phyloP scores from a whole-genome alignment of 106 monocot genomes.

The Apostasia shenzhenica region DNA sequence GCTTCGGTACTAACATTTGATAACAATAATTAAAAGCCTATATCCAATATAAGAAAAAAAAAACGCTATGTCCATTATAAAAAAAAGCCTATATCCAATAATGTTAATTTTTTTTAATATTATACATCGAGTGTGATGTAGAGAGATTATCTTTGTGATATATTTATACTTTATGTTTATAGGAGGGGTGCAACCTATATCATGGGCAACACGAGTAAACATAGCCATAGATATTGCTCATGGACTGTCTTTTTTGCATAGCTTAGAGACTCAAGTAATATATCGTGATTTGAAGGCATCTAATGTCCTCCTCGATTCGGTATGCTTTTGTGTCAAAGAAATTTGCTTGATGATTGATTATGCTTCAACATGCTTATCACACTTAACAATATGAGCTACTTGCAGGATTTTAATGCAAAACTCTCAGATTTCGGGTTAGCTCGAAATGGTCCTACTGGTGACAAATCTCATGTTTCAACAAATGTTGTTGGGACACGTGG shows the following conservation, averaged over 20 bases:
- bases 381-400: neutral
- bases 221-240: constrained; percentile 73
- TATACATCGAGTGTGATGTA: no score
- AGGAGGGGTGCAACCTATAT: constrained; percentile 53
- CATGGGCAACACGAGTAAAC: constrained; percentile 59
- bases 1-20: no score
- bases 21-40: no score
- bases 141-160: no score
- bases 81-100: no score
- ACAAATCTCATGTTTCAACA: constrained; percentile 82
- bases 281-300: constrained; percentile 84
- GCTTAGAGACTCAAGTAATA: constrained; percentile 59
- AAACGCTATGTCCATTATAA: no score
- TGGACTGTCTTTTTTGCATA: constrained; percentile 62
- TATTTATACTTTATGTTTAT: neutral
- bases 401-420: constrained; percentile 76
- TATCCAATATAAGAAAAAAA: no score
- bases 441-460: constrained; percentile 78
- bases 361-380: no score
- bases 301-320: constrained; percentile 80
- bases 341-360: no score
- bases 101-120: no score
- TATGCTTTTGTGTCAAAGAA: constrained; percentile 7
- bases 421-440: constrained; percentile 89
- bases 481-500: constrained; percentile 70